Evolutionary conservation across 805 yeast species (phyloP), one percentile per base, ranked within the genome.

Genomic region (Starmerella ratchasimensis): DNA sequence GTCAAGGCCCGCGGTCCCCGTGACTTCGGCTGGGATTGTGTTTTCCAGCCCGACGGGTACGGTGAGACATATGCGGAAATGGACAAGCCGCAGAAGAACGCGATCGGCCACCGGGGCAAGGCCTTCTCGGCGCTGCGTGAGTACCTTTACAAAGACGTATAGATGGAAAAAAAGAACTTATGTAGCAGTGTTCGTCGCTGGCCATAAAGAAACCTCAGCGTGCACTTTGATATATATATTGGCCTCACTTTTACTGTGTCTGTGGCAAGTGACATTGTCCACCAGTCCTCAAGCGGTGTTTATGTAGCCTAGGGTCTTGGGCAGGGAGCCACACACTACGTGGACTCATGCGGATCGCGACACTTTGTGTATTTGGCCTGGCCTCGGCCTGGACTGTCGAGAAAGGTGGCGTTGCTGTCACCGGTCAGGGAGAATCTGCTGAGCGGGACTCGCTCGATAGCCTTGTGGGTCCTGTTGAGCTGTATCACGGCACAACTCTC

Each of bases 11-110:
- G 93, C 42, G 96, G 96, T 1, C 81, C 81, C 5, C 69, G 74
- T 11, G 68, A 70, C 42, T 90, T 90, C 56, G 99, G 99, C 1
- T 90, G 94, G 93, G 96, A 90, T 60, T 75, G 95, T 6, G 63
- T 81, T 35, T 90, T 90, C 58, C 68, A 77, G 60, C 98, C 98
- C 2, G 62, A 64, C 20, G 95, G 94, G 3, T 74, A 58, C 50
- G 61, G 68, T 16, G 63, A 76, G 53, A 80, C 90, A 30, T 58
- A 83, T 54, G 97, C 96, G 9, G 96, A 90, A 58, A 73, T 90
- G 86, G 75, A 70, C 36, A 80, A 80, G 54, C 53, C 58, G 2
- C 64, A 68, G 22, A 90, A 93, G 64, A 86, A 90, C 60, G 56
- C 67, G 16, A 80, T 90, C 45, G 78, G 93, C 47, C 98, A 93